Conservation (phyloP, 140 eudicot genomes). For the Cichorium intybus region DNA sequence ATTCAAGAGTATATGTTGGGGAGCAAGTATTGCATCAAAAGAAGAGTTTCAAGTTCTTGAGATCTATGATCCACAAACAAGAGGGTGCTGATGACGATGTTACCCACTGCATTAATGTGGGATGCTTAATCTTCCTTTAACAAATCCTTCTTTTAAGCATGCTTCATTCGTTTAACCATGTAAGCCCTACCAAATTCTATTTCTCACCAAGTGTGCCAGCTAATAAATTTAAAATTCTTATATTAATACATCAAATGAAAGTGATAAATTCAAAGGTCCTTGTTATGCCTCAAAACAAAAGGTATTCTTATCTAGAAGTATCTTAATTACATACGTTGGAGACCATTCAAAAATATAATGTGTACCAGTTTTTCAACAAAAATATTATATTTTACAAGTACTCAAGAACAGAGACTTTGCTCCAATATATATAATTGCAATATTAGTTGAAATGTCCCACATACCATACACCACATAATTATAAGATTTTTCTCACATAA, state of each 20-base stretch:
- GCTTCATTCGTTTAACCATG: not conserved
- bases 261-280: not conserved
- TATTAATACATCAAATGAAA: slow-evolving; percentile 2
- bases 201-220: slow-evolving; percentile 10
- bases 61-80: too few relatives aligned
- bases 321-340: slow-evolving; percentile 3
- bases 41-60: too few relatives aligned
- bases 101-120: too few relatives aligned
- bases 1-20: too few relatives aligned
- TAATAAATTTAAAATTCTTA: not conserved
- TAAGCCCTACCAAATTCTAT: not conserved
- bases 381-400: not conserved
- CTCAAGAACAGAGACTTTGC: slow-evolving; percentile 6
- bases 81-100: too few relatives aligned
- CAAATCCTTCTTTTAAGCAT: too few relatives aligned
- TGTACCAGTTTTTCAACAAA: not conserved
- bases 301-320: not conserved
- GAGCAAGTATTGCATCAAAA: too few relatives aligned
- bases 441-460: slow-evolving; percentile 5
- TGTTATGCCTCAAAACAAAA: slow-evolving; percentile 12
- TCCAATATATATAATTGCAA: slow-evolving; percentile 9
- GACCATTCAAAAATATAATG: not conserved
- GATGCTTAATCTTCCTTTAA: too few relatives aligned
- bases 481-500: not conserved
- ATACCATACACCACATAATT: slow-evolving; percentile 13